A percentile compares a stretch with the other conserved stretches of the same genome.
Conservation (phyloP, 2,329 filamentous ascomycete genomes). For the Verticillium tricorpus region DNA sequence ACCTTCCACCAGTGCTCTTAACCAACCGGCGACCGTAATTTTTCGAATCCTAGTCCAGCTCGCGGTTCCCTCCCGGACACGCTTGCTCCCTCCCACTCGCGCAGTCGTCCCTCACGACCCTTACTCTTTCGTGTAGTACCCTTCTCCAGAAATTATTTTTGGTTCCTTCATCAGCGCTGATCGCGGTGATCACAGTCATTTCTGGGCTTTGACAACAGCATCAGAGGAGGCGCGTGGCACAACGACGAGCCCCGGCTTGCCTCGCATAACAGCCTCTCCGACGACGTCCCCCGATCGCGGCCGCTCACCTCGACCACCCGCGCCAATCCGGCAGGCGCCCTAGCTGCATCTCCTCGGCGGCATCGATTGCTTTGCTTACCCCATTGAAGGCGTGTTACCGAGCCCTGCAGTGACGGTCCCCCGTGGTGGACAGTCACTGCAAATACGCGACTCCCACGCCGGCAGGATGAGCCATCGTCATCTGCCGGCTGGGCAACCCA, state of each 20-base stretch:
- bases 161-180: not conserved
- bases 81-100: not conserved
- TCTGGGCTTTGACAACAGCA: not conserved
- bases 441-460: slow-evolving; percentile 45
- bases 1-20: not conserved
- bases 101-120: not conserved
- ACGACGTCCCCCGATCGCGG: not conserved
- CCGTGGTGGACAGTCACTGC: slow-evolving; percentile 16
- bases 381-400: not conserved
- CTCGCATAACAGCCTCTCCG: not conserved
- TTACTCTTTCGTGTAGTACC: not conserved
- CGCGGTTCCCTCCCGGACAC: not conserved
- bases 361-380: not conserved
- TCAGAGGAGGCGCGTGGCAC: not conserved
- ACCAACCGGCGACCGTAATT: slow-evolving; percentile 1
- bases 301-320: not conserved
- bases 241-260: not conserved
- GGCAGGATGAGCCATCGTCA: slow-evolving; percentile 74
- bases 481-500: slow-evolving; percentile 71
- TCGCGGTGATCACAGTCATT: not conserved
- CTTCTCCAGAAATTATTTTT: not conserved
- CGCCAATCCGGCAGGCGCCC: not conserved
- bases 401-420: slow-evolving; percentile 13
- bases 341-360: not conserved
- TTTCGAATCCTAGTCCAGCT: not conserved